These are phyloP conservation scores for Paramecium primaurelia DNA, from an alignment of 73 alveolate genomes.

Conservation along the genomic window DNA sequence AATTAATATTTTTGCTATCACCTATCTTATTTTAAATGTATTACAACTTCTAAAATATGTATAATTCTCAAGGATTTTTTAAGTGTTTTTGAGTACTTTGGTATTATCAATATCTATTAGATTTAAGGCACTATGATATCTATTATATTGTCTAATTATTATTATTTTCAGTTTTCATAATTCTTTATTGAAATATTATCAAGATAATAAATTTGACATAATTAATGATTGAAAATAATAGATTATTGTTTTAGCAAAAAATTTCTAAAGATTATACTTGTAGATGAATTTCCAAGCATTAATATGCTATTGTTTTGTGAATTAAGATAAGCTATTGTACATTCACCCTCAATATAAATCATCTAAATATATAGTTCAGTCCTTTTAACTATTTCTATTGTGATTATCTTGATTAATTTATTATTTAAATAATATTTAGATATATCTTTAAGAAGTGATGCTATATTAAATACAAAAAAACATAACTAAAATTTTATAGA, in stretches of 20 bases:
- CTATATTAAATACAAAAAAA: not conserved
- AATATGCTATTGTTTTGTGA: conserved; percentile 9
- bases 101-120: conserved; percentile 71
- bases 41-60: not conserved
- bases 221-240: too few relatives aligned
- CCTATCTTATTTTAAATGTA: conserved; percentile 70
- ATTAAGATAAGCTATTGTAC: not conserved
- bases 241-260: too few relatives aligned
- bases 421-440: not conserved
- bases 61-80: conserved; percentile 80
- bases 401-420: not conserved
- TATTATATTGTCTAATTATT: not conserved
- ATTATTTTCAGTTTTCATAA: too few relatives aligned
- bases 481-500: not conserved
- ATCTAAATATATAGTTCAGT: not conserved
- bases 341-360: conserved; percentile 48
- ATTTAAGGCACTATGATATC: conserved; percentile 76
- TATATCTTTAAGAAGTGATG: not conserved
- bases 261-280: not conserved
- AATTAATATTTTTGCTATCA: not conserved
- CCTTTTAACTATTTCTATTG: not conserved
- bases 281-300: conserved; percentile 52
- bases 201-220: too few relatives aligned
- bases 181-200: too few relatives aligned
- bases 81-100: conserved; percentile 73